phyloP scores from a whole-genome alignment of 495 filamentous ascomycete species.

The Penicillium salamii region DNA sequence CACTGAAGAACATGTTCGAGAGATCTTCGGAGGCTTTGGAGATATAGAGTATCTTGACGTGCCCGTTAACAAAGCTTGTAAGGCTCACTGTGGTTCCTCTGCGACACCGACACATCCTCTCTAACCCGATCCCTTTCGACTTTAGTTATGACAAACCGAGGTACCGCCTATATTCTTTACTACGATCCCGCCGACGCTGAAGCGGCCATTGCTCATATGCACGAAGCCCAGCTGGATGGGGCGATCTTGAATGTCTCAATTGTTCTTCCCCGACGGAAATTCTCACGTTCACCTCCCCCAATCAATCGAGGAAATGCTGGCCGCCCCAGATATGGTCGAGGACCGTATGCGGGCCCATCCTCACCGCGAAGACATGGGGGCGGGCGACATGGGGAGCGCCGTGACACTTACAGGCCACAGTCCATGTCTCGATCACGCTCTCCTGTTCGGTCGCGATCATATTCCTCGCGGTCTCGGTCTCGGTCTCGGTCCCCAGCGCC shows the following conservation, averaged over 20 bases:
- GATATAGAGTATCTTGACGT: slow-evolving; percentile 82
- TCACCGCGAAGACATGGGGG: slow-evolving; percentile 40
- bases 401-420: slow-evolving; percentile 50
- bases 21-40: slow-evolving; percentile 91
- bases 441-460: slow-evolving; percentile 38
- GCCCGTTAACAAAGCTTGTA: slow-evolving; percentile 84
- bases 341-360: slow-evolving; percentile 24
- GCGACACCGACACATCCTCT: too few species aligned
- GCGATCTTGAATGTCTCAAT: slow-evolving; percentile 87
- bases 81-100: too few species aligned
- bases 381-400: slow-evolving; percentile 37
- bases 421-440: slow-evolving; percentile 47
- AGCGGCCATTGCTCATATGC: slow-evolving; percentile 92
- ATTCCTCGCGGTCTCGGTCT: slow-evolving; percentile 33
- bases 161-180: slow-evolving; percentile 93
- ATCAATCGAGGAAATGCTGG: slow-evolving; percentile 27
- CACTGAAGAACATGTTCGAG: slow-evolving; percentile 78
- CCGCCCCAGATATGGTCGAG: slow-evolving; percentile 33
- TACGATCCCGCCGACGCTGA: slow-evolving; percentile 74
- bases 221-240: slow-evolving; percentile 94
- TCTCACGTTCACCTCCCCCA: slow-evolving; percentile 51
- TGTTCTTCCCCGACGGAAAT: slow-evolving; percentile 75
- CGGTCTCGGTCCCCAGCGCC: slow-evolving; percentile 32
- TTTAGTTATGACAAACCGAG: slow-evolving; percentile 88
- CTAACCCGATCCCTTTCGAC: slow-evolving; percentile 1